Percentiles rank a stretch among this genome's conserved stretches.
Conservation (phyloP, 495 filamentous ascomycete species). For the Tuber calosporum region DNA sequence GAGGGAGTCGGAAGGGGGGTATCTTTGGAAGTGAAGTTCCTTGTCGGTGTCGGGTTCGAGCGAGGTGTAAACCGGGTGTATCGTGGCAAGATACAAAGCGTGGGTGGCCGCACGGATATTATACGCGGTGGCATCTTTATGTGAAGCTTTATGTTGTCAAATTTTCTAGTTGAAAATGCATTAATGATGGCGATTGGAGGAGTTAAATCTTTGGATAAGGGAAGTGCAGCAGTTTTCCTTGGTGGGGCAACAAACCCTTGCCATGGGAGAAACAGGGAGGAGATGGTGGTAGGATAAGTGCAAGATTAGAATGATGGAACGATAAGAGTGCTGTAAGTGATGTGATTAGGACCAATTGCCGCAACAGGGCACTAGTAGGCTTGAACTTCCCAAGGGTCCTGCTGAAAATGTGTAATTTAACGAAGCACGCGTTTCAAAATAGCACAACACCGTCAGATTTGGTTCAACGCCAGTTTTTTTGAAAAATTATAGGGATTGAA, state of each 20-base stretch:
- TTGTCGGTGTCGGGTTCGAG: neutral
- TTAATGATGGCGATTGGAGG: neutral
- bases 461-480: no score
- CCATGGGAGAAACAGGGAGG: neutral
- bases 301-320: neutral
- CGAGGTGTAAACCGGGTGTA: neutral
- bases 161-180: conserved; percentile 6
- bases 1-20: conserved; percentile 24
- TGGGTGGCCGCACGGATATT: conserved; percentile 17
- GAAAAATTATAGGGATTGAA: no score
- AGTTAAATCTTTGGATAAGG: neutral
- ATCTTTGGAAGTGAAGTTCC: conserved; percentile 7
- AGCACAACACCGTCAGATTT: no score
- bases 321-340: neutral
- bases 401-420: no score
- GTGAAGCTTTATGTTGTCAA: neutral
- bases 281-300: neutral
- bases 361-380: neutral
- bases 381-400: no score
- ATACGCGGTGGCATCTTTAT: conserved; percentile 20
- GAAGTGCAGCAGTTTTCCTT: neutral
- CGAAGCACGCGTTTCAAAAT: no score
- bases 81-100: conserved; percentile 1
- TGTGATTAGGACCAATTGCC: neutral
- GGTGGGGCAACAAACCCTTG: neutral